Evolutionary conservation across 2,329 filamentous ascomycete species (phyloP).

Genomic region (Apiospora phragmitis): DNA sequence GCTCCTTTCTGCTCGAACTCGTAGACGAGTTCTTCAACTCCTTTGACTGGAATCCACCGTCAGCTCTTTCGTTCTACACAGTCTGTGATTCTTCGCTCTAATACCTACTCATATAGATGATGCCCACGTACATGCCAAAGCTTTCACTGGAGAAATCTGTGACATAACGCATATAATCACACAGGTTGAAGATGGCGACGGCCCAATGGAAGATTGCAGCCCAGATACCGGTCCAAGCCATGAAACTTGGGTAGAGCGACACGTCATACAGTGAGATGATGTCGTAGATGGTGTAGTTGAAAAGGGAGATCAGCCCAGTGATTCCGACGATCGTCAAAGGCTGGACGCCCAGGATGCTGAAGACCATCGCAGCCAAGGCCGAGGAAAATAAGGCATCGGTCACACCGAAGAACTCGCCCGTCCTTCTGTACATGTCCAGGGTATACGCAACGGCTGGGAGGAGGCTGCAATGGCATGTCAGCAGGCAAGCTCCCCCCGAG

Average conservation of each 20-base stretch:
- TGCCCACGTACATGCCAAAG: constrained; percentile 56
- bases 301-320: constrained; percentile 54
- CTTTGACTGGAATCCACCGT: constrained; percentile 42
- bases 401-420: constrained; percentile 54
- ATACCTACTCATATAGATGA: constrained; percentile 51
- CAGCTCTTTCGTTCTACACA: constrained; percentile 20
- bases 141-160: constrained; percentile 56
- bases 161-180: constrained; percentile 60
- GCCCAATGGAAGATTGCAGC: constrained; percentile 59
- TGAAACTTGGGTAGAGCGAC: constrained; percentile 52
- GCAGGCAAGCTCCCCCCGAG: neutral
- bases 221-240: constrained; percentile 59
- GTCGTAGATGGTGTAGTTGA: constrained; percentile 62
- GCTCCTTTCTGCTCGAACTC: constrained; percentile 44
- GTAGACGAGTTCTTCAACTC: constrained; percentile 55
- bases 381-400: constrained; percentile 57
- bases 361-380: constrained; percentile 55
- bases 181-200: constrained; percentile 50
- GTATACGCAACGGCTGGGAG: constrained; percentile 60
- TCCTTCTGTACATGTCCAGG: constrained; percentile 58
- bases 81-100: too few relatives aligned
- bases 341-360: constrained; percentile 51
- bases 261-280: constrained; percentile 51
- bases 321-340: constrained; percentile 59
- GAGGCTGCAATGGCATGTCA: constrained; percentile 33